phyloP scores from a whole-genome alignment of 2,329 filamentous ascomycete species.

The Phoma sp. region DNA sequence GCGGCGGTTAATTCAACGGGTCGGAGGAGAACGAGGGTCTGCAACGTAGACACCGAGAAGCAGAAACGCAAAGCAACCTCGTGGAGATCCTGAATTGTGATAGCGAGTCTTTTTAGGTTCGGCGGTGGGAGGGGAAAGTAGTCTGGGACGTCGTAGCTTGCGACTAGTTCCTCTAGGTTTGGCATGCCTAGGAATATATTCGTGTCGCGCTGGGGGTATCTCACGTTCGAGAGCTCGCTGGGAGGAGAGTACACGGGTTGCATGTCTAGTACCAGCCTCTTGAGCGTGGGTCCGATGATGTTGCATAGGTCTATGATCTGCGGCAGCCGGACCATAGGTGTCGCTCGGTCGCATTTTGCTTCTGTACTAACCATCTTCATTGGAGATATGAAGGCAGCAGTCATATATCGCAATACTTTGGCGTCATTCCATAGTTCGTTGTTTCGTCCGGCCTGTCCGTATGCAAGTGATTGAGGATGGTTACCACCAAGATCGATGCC shows the following conservation, averaged over 20 bases:
- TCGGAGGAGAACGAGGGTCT: slow-evolving; percentile 29
- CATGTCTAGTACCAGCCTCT: slow-evolving; percentile 34
- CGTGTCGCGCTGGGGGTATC: slow-evolving; percentile 15
- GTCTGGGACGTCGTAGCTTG: slow-evolving; percentile 30
- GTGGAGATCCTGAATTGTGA: slow-evolving; percentile 26
- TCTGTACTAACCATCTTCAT: not conserved
- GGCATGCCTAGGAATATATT: slow-evolving; percentile 36
- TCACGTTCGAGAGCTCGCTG: slow-evolving; percentile 20
- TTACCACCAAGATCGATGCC: slow-evolving; percentile 26
- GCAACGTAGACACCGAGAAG: slow-evolving; percentile 25
- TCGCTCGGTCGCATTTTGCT: not conserved
- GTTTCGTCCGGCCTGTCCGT: slow-evolving; percentile 30
- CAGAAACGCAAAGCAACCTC: slow-evolving; percentile 25
- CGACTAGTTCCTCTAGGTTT: slow-evolving; percentile 36
- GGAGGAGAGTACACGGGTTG: slow-evolving; percentile 23
- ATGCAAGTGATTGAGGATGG: slow-evolving; percentile 32
- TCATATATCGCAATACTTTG: slow-evolving; percentile 22
- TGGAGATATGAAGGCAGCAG: slow-evolving; percentile 34
- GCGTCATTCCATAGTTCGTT: slow-evolving; percentile 23
- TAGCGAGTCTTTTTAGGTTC: slow-evolving; percentile 36
- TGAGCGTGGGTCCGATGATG: slow-evolving; percentile 27
- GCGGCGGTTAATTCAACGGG: slow-evolving; percentile 18
- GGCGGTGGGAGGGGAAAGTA: slow-evolving; percentile 34
- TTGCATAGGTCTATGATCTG: slow-evolving; percentile 35
- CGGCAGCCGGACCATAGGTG: slow-evolving; percentile 30